Base-by-base conservation (phyloP, 768 basidiomycete genomes). In the Tricholoma hemisulphureum region DNA sequence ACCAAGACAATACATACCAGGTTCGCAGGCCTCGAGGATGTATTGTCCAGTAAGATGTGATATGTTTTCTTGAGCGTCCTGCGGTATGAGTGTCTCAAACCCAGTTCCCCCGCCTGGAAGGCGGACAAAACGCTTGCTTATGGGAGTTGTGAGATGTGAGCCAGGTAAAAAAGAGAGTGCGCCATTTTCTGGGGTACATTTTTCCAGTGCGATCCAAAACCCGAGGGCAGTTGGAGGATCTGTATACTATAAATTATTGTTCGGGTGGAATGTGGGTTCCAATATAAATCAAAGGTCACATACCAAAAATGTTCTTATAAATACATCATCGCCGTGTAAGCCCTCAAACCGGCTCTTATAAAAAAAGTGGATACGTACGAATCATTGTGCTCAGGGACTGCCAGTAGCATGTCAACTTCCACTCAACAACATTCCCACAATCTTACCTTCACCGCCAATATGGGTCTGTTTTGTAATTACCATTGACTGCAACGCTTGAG, bases 181-280 rank as follows among this genome's bases (percentile, higher is more conserved):
- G 8, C 94, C 94, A 64, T 95, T 95, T 43, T 75, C 73, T 2
- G 81, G 67, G 5, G 94, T 95, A 71, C 95, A 97, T 58, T 83
- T 80, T 70, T 98, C 96, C 34, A 99, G 76, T 0, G 96, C 92
- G 57, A 98, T 91, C 97, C 97, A 99, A 69, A 95, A 93, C 2
- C 97, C 97, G 20, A 98, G 82, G 0, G 97, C 97, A 8, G 86
- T 87, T 0, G 91, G 91, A 10, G 97, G 97, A 37, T 90, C 79
- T 8, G 95, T 97, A 73, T 96, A 98, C 86, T 98, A 69, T 41
- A 35, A 29, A 8, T 13, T 29, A 20, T 9, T 23, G 18, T 37
- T 26, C 37, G 46, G 13, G 24, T 24, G 20, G 29, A 35, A 46
- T 37, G 52, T 13, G 20, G 37, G 28, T 39, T 32, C 29, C n/a